Evolutionary conservation across 1,284 basidiomycete genomes (phyloP).

Genomic region (Rhodofomes roseus): DNA sequence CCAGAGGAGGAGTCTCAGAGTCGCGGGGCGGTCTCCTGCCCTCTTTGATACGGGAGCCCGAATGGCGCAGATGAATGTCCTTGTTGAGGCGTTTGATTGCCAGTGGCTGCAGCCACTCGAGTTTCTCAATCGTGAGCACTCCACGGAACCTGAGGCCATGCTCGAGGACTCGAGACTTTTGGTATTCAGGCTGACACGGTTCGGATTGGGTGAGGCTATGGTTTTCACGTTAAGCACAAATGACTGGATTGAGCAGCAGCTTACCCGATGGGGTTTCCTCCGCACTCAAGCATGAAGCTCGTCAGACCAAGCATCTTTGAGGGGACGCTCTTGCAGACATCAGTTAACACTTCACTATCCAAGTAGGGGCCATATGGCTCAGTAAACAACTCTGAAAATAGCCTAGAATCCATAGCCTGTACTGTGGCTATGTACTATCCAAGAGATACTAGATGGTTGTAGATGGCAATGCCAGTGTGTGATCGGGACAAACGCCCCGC

Average conservation of each 20-base stretch:
- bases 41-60: slow-evolving; percentile 2
- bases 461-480: no score
- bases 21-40: background rate
- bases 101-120: slow-evolving; percentile 42
- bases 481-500: background rate
- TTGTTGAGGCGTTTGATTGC: slow-evolving; percentile 36
- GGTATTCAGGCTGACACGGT: slow-evolving; percentile 10
- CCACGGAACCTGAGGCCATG: slow-evolving; percentile 41
- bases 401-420: no score
- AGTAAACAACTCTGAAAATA: slow-evolving; percentile 13
- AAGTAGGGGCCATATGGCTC: slow-evolving; percentile 29
- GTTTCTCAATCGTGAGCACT: slow-evolving; percentile 37
- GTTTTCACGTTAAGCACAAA: background rate
- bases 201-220: slow-evolving; percentile 19
- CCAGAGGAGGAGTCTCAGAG: slow-evolving; percentile 29
- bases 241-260: background rate
- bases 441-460: no score
- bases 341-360: slow-evolving; percentile 21
- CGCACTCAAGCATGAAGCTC: slow-evolving; percentile 20
- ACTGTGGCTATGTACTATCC: no score
- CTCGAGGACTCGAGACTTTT: slow-evolving; percentile 3
- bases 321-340: slow-evolving; percentile 15
- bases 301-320: slow-evolving; percentile 18
- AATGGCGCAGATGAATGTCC: slow-evolving; percentile 40
- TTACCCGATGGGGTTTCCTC: slow-evolving; percentile 22